Evolutionary conservation across 2,329 filamentous ascomycete species (phyloP).

Genomic region (Ceratocystis albifundus): DNA sequence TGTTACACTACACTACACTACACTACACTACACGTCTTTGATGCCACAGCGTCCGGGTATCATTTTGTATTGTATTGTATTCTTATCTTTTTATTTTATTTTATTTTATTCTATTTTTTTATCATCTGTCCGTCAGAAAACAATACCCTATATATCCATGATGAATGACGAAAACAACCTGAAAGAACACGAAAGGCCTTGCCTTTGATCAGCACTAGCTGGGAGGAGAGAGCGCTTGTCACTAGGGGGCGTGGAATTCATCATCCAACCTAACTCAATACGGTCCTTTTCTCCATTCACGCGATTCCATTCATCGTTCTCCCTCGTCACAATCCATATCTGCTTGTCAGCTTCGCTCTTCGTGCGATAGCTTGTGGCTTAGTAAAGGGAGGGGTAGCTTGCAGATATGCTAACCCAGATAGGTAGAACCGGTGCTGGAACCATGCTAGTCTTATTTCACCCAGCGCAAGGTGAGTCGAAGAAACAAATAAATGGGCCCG

Average conservation of each 20-base stretch:
- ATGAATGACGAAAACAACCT: too few relatives aligned
- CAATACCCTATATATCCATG: background rate
- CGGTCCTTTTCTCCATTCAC: background rate
- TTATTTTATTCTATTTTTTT: too few relatives aligned
- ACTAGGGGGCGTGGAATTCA: background rate
- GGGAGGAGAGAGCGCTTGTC: background rate
- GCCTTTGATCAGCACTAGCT: background rate
- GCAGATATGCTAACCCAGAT: background rate
- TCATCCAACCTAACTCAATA: background rate
- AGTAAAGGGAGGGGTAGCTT: background rate
- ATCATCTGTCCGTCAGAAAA: too few relatives aligned
- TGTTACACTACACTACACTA: too few relatives aligned
- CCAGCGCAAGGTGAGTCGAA: background rate
- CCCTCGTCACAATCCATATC: background rate
- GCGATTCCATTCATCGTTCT: background rate
- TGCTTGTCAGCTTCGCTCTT: background rate
- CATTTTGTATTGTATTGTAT: too few relatives aligned
- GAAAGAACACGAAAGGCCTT: background rate
- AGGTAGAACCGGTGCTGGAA: background rate
- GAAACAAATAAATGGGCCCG: background rate
- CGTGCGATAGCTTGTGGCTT: background rate
- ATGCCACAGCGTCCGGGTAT: background rate
- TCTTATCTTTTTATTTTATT: too few relatives aligned
- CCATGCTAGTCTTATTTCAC: background rate
- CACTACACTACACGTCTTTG: background rate